Evolutionary conservation across 2,329 filamentous ascomycete species (phyloP).

Genomic region (Clonostachys rhizophaga): DNA sequence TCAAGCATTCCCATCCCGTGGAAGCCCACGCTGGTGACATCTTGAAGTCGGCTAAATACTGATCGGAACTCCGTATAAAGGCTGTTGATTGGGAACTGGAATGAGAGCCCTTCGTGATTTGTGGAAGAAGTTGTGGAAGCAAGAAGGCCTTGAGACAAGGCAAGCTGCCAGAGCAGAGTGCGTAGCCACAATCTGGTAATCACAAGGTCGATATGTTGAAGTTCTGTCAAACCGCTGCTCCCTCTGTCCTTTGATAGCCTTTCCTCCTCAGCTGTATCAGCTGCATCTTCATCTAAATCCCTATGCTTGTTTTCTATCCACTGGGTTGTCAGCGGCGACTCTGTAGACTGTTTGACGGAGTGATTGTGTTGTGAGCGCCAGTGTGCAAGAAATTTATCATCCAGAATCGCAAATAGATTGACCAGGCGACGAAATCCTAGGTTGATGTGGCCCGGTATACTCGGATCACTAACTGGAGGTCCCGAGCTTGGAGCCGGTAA

Average conservation of each 20-base stretch:
- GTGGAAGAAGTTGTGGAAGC: constrained; percentile 13
- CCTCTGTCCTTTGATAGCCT: constrained; percentile 11
- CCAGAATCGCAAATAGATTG: constrained; percentile 28
- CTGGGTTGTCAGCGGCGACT: constrained; percentile 15
- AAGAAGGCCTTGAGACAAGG: constrained; percentile 22
- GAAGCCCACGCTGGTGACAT: constrained; percentile 39
- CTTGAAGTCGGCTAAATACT: constrained; percentile 25
- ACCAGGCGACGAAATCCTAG: constrained; percentile 29
- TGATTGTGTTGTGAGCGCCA: constrained; percentile 17
- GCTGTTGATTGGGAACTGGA: constrained; percentile 30
- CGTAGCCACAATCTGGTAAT: constrained; percentile 6
- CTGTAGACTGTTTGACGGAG: neutral
- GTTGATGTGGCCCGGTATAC: constrained; percentile 26
- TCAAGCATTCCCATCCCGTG: constrained; percentile 53
- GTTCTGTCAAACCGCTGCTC: constrained; percentile 24
- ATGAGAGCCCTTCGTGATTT: constrained; percentile 27
- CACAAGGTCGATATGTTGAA: constrained; percentile 10
- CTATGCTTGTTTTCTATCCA: constrained; percentile 35
- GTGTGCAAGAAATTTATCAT: constrained; percentile 27
- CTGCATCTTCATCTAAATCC: constrained; percentile 30
- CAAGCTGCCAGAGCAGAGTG: constrained; percentile 7
- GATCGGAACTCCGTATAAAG: constrained; percentile 30
- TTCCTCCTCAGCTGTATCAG: constrained; percentile 12
- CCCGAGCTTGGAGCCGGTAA: constrained; percentile 22
- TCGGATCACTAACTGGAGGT: constrained; percentile 20